Conservation (phyloP, 805 yeast genomes). For the Lachancea meyersii region DNA sequence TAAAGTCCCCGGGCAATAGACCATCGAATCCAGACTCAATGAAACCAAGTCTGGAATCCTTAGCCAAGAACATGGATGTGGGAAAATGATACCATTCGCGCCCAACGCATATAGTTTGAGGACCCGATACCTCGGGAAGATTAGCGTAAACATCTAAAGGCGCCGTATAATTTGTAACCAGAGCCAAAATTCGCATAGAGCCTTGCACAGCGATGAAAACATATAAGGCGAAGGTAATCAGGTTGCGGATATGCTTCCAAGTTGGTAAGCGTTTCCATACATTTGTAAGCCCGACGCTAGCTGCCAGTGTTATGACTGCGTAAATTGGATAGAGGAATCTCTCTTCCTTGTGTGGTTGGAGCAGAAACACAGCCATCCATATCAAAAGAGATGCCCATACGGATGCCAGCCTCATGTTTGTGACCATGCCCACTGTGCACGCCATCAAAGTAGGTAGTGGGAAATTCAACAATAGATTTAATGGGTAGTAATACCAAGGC, state of each 20-base stretch:
- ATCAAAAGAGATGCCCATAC: slow-evolving; percentile 46
- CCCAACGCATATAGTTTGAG: slow-evolving; percentile 72
- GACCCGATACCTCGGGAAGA: slow-evolving; percentile 26
- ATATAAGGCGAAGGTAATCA: background rate
- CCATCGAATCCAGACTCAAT: slow-evolving; percentile 79
- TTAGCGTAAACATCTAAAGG: slow-evolving; percentile 57
- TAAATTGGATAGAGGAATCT: slow-evolving; percentile 84
- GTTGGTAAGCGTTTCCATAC: slow-evolving; percentile 8
- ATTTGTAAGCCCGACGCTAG: slow-evolving; percentile 43
- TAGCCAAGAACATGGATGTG: slow-evolving; percentile 73
- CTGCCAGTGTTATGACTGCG: slow-evolving; percentile 57
- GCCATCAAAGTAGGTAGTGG: slow-evolving; percentile 37
- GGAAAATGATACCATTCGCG: slow-evolving; percentile 95
- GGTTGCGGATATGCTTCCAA: background rate
- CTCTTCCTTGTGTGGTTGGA: slow-evolving; percentile 91
- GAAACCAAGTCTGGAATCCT: slow-evolving; percentile 57
- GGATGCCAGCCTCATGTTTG: slow-evolving; percentile 24
- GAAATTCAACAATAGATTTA: slow-evolving; percentile 70
- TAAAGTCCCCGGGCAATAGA: slow-evolving; percentile 79
- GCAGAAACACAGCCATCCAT: slow-evolving; percentile 62
- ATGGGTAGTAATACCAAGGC: slow-evolving; percentile 63
- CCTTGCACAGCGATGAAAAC: slow-evolving; percentile 26
- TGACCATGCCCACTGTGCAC: slow-evolving; percentile 27
- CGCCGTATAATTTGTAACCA: slow-evolving; percentile 63
- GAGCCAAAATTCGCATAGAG: slow-evolving; percentile 49